Evolutionary conservation across 2,329 filamentous ascomycete species (phyloP), one percentile per base, ranked within the genome.

Genomic region (Xylaria sp.): DNA sequence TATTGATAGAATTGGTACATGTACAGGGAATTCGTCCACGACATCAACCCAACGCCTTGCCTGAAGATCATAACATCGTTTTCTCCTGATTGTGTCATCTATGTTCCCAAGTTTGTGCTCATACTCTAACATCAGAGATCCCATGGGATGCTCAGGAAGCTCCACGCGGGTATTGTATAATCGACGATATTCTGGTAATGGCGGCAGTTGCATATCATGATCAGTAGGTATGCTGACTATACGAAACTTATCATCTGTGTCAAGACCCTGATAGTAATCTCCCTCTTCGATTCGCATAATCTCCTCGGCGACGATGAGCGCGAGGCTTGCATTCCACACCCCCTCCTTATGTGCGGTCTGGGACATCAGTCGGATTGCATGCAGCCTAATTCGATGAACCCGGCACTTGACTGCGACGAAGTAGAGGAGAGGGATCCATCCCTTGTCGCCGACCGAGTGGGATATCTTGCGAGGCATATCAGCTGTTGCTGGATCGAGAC

Each of bases 361-460:
- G 50, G 59, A 57, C 5, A 71, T 60, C 23, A 73, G 60, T 32
- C n/a, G 60, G 29, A 77, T 37, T 21, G 75, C 72, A 6, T 82
- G 80, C 0, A 77, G 67, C 42, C 85, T 79, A 9, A 86, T 73
- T 3, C 74, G 73, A 48, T 78, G 80, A 1, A 80, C 74, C 0
- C 85, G 82, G 50, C 85, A 87, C 68, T 86, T 86, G 3, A 83
- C 63, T 0, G 82, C 84, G 1, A 79, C 73, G 67, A 80, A 86
- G 67, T 84, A 85, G 2, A 86, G 76, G 0, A 82, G 80, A 6
- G 82, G 77, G 10, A 84, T 78, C 75, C 82, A 83, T 9, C 84
- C 84, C 10, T 83, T 76, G 65, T 86, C 83, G 4, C 77, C 71
- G 16, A 81, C 78, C 1, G 79, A 79, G 9, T 72, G 63, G n/a